A percentile compares a stretch with the other conserved stretches of the same genome.
Evolutionary conservation across 148 eudicot species (phyloP).

Genomic region (Rhododendron henanense): DNA sequence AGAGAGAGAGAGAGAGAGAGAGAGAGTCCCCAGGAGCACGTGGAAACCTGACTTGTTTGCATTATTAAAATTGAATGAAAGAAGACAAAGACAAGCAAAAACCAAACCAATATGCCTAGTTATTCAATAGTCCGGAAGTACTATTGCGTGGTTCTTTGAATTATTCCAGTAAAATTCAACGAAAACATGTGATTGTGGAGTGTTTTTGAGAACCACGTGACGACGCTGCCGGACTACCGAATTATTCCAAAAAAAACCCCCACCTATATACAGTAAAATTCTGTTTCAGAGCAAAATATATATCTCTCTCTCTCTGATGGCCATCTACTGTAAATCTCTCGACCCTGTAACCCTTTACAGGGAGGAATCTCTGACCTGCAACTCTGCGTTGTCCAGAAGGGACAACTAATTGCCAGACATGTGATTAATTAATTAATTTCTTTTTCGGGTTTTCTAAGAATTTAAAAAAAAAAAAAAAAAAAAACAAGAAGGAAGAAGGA

Average conservation of each 20-base stretch:
- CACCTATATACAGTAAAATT: neutral
- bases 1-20: too few species aligned
- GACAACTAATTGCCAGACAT: constrained; percentile 1
- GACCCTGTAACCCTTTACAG: neutral
- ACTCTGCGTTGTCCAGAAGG: neutral
- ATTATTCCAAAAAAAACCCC: neutral
- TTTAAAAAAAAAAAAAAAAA: neutral
- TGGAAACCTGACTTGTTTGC: neutral
- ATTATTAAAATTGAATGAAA: neutral
- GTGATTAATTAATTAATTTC: neutral
- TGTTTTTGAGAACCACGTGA: too few species aligned
- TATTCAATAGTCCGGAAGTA: neutral
- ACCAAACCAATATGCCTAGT: neutral
- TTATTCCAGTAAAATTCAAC: too few species aligned
- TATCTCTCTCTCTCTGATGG: neutral
- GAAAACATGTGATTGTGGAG: too few species aligned
- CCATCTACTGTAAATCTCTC: neutral
- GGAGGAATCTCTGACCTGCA: neutral
- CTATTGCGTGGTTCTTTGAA: too few species aligned
- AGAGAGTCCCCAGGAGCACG: neutral
- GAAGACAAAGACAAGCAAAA: neutral
- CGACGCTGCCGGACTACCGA: too few species aligned
- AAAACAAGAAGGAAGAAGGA: neutral
- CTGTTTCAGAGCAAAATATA: neutral
- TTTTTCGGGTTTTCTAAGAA: neutral